phyloP scores from a whole-genome alignment of 169 alveolate species.

The Theileria parva region DNA sequence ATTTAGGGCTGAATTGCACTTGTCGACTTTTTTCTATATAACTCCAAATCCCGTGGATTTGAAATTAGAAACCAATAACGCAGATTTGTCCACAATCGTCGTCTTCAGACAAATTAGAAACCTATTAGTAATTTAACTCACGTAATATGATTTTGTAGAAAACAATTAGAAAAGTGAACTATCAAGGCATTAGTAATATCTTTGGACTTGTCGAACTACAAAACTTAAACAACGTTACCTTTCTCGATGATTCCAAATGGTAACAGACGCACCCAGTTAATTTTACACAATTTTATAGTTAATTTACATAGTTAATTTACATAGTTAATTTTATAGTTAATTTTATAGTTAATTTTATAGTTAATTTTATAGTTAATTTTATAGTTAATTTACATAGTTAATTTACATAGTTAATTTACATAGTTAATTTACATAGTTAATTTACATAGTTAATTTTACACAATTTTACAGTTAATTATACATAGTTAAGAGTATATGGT shows the following conservation, averaged over 20 bases:
- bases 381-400: too few species aligned
- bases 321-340: too few species aligned
- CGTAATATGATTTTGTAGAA: not conserved
- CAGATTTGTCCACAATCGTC: conserved; percentile 45
- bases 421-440: not conserved
- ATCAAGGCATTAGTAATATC: conserved; percentile 3
- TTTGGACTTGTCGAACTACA: conserved; percentile 54
- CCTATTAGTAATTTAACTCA: conserved; percentile 10
- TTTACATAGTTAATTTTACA: not conserved
- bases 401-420: too few species aligned
- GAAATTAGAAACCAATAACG: conserved; percentile 18
- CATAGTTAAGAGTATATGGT: too few species aligned
- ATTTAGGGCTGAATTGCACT: conserved; percentile 35
- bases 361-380: too few species aligned
- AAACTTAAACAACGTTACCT: conserved; percentile 38
- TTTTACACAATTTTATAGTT: too few species aligned
- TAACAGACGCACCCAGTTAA: too few species aligned
- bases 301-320: too few species aligned
- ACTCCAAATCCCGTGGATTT: conserved; percentile 29
- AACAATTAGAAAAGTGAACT: not conserved
- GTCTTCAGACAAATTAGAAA: conserved; percentile 40
- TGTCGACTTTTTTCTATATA: conserved; percentile 36
- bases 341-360: too few species aligned
- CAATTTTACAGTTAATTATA: too few species aligned
- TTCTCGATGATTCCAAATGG: conserved; percentile 57